These are phyloP conservation scores for Gelatoporia subvermispora DNA, from an alignment of 768 basidiomycete genomes.

Conservation along the genomic window DNA sequence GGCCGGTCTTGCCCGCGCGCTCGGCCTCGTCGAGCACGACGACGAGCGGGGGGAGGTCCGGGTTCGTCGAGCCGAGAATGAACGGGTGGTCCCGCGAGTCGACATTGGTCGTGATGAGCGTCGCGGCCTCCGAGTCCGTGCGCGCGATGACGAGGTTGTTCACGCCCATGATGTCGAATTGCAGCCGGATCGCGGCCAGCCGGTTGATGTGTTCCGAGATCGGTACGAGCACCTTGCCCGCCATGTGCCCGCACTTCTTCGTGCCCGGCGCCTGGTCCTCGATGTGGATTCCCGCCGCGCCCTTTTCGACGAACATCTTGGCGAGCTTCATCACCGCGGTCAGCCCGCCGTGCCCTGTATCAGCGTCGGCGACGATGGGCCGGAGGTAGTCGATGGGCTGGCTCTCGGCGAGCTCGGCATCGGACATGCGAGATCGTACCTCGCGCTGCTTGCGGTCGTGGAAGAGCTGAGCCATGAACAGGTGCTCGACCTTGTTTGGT, in stretches of 20 bases:
- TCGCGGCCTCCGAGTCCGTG: conserved; percentile 97
- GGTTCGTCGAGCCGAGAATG: conserved; percentile 88
- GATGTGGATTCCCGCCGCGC: conserved; percentile 95
- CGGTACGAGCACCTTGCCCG: conserved; percentile 93
- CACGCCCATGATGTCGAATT: conserved; percentile 98
- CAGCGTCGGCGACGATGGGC: conserved; percentile 93
- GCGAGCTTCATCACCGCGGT: conserved; percentile 99
- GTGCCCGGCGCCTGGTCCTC: conserved; percentile 98
- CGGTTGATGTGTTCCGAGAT: conserved; percentile 98
- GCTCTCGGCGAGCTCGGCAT: conserved; percentile 64
- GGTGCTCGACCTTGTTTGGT: conserved; percentile 96
- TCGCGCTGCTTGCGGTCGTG: conserved; percentile 97
- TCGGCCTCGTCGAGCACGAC: conserved; percentile 83
- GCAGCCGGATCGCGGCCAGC: conserved; percentile 92
- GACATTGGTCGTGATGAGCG: conserved; percentile 93
- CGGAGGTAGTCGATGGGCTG: conserved; percentile 86
- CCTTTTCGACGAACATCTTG: conserved; percentile 98
- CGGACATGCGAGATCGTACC: conserved; percentile 63
- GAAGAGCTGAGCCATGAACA: conserved; percentile 98
- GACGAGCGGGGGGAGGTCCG: conserved; percentile 64
- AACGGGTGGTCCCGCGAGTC: conserved; percentile 97
- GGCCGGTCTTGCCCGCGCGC: conserved; percentile 69
- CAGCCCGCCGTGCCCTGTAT: conserved; percentile 96
- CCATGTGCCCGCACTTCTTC: conserved; percentile 96
- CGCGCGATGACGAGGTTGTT: conserved; percentile 90